A percentile compares a stretch with the other conserved stretches of the same genome.
Evolutionary conservation across 768 basidiomycete genomes (phyloP).

Genomic region (Lanmaoa rubissima): DNA sequence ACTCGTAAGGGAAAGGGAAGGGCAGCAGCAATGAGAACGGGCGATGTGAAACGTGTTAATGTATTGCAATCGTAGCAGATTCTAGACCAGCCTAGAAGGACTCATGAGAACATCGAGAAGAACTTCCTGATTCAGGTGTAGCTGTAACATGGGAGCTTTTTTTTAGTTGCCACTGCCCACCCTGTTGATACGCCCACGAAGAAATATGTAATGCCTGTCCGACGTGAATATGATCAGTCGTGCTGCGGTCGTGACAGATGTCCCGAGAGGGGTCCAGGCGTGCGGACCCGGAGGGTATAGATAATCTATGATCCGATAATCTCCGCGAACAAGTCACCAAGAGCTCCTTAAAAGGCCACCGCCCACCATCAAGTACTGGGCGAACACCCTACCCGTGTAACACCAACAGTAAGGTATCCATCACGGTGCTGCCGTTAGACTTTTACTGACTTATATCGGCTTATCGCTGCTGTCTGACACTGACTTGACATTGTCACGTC

Average conservation of each 20-base stretch:
- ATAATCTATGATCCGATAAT: too few relatives aligned
- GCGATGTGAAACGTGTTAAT: neutral
- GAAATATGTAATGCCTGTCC: too few relatives aligned
- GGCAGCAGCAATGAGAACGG: neutral
- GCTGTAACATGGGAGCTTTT: too few relatives aligned
- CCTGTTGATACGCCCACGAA: neutral
- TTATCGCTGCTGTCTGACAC: neutral
- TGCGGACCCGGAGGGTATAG: too few relatives aligned
- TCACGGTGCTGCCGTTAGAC: constrained; percentile 4
- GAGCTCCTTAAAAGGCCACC: neutral
- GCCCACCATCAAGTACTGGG: neutral
- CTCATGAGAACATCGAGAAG: too few relatives aligned
- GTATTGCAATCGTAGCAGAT: neutral
- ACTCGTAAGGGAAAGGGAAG: constrained; percentile 19
- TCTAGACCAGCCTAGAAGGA: neutral
- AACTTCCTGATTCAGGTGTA: too few relatives aligned
- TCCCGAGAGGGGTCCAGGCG: too few relatives aligned
- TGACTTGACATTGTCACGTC: constrained; percentile 19
- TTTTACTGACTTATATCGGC: neutral
- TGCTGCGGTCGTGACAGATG: neutral
- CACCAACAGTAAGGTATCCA: constrained; percentile 8
- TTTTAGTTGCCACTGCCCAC: neutral
- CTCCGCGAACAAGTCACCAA: neutral
- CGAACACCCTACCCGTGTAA: neutral
- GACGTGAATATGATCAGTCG: neutral